phyloP scores from a whole-genome alignment of 495 filamentous ascomycete genomes.

The Pseudoneurospora amorphoporcata region DNA sequence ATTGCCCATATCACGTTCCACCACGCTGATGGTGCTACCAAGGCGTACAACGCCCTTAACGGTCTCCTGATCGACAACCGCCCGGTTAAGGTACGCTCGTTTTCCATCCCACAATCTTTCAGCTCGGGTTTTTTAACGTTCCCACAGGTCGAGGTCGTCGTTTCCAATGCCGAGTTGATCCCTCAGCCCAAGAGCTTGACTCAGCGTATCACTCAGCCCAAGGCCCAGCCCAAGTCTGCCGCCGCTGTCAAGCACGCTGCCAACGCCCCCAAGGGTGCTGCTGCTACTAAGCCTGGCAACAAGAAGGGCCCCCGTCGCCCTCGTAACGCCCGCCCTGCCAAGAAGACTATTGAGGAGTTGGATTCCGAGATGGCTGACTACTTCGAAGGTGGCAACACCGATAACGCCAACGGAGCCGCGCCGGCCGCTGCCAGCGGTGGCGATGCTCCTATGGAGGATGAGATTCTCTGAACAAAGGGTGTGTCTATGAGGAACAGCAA shows the following conservation, averaged over 20 bases:
- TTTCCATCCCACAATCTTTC: background rate
- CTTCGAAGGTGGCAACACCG: conserved; percentile 40
- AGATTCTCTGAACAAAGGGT: conserved; percentile 25
- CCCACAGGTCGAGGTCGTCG: conserved; percentile 74
- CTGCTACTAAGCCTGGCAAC: conserved; percentile 40
- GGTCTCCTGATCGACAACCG: conserved; percentile 79
- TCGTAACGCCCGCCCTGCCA: conserved; percentile 54
- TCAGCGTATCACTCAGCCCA: conserved; percentile 73
- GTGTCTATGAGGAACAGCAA: background rate
- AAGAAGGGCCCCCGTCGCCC: conserved; percentile 35
- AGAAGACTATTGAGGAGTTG: conserved; percentile 87
- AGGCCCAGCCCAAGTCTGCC: conserved; percentile 75
- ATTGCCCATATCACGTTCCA: conserved; percentile 61
- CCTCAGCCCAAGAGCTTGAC: conserved; percentile 63
- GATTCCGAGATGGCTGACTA: conserved; percentile 94
- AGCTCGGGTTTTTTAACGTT: background rate
- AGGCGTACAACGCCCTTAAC: conserved; percentile 73
- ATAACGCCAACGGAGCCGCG: conserved; percentile 34
- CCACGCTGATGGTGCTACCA: conserved; percentile 64
- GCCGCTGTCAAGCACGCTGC: conserved; percentile 53
- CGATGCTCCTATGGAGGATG: conserved; percentile 44
- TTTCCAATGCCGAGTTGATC: conserved; percentile 59
- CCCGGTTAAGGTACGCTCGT: conserved; percentile 68
- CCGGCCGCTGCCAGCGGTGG: conserved; percentile 17
- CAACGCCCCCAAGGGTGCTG: conserved; percentile 24